phyloP scores from a whole-genome alignment of 2,329 filamentous ascomycete genomes.

The Calonectria crousiana region DNA sequence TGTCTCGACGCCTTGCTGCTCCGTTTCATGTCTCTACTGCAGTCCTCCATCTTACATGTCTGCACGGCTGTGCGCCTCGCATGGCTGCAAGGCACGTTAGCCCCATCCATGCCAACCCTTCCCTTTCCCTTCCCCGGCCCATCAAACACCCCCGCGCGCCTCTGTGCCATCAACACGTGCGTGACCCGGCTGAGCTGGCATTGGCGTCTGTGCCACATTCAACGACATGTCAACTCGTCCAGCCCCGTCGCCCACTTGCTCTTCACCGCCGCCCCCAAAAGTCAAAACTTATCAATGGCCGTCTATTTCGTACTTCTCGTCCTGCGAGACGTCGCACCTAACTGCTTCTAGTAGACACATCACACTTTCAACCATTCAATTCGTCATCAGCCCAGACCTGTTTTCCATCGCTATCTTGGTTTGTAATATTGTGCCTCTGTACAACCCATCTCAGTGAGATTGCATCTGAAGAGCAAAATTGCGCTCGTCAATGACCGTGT shows the following conservation, averaged over 20 bases:
- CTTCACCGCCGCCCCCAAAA: constrained; percentile 13
- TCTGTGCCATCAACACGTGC: neutral
- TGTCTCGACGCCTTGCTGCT: constrained; percentile 8
- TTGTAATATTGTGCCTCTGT: constrained; percentile 26
- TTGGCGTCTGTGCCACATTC: constrained; percentile 10
- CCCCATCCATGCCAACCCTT: neutral
- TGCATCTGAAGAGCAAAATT: constrained; percentile 43
- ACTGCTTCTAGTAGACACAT: constrained; percentile 35
- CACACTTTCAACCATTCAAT: constrained; percentile 25
- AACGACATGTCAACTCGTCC: constrained; percentile 8
- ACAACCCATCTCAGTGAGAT: constrained; percentile 23
- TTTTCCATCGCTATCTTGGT: constrained; percentile 26
- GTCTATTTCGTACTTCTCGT: constrained; percentile 35
- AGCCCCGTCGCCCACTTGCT: neutral
- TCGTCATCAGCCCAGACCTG: constrained; percentile 14
- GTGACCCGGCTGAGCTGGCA: neutral
- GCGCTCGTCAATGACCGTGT: constrained; percentile 55
- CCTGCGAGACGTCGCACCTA: constrained; percentile 36
- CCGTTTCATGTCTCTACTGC: constrained; percentile 4
- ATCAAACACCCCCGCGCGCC: neutral
- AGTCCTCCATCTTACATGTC: constrained; percentile 1
- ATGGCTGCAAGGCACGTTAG: constrained; percentile 19
- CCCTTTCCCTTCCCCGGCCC: neutral
- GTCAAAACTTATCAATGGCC: constrained; percentile 13
- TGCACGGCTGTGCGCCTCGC: neutral